These are phyloP conservation scores for Neurospora sp. DNA, from an alignment of 495 filamentous ascomycete species.

Conservation along the genomic window DNA sequence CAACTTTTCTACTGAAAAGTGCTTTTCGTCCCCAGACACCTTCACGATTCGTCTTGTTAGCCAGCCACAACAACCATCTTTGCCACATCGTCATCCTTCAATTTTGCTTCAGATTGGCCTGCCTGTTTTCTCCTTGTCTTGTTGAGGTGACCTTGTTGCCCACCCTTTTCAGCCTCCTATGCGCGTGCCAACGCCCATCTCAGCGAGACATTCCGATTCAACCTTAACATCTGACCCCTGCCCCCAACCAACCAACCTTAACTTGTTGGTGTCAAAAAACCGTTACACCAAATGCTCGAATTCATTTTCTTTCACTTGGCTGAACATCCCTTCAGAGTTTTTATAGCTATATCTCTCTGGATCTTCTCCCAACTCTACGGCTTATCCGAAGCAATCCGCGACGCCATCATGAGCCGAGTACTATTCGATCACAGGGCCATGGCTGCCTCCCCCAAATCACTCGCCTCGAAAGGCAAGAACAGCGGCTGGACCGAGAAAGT, in stretches of 20 bases:
- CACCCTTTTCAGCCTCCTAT: not conserved
- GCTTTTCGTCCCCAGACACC: not conserved
- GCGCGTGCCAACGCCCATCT: not conserved
- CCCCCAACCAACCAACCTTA: not conserved
- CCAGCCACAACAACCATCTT: not conserved
- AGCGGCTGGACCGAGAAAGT: not conserved
- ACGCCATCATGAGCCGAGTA: not conserved
- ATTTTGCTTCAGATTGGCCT: not conserved
- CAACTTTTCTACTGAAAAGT: not conserved
- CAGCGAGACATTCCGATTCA: not conserved
- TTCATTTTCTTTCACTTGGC: not conserved
- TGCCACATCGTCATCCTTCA: not conserved
- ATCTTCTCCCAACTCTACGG: not conserved
- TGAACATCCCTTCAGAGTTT: not conserved
- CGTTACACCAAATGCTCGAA: not conserved
- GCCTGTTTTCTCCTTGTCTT: not conserved
- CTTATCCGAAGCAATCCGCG: not conserved
- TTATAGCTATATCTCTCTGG: not conserved
- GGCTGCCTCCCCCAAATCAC: not conserved
- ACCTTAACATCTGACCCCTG: not conserved
- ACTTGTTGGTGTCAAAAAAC: not conserved
- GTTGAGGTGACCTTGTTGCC: not conserved
- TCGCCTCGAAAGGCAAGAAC: slow-evolving; percentile 2
- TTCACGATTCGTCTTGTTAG: not conserved
- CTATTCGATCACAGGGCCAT: not conserved